Evolutionary conservation across 257 asterid genomes (phyloP), one percentile per base, ranked within the genome.

Genomic region (Jasminum sambac): DNA sequence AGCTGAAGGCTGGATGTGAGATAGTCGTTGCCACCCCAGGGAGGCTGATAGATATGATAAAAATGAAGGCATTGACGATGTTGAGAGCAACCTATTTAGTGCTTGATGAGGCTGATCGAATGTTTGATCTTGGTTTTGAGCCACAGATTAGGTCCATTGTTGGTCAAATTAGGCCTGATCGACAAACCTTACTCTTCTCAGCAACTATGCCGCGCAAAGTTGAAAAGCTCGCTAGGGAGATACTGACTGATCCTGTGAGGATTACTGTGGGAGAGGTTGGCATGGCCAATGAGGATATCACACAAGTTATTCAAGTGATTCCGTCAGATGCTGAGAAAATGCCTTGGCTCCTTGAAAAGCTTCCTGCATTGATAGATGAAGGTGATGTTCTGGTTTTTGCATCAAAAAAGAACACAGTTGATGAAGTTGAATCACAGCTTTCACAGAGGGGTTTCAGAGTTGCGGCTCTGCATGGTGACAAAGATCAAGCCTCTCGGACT

Each of bases 91-190:
- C 99, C 48, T 94, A 91, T 73, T 83, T 94, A 81, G 99, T 91
- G 55, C 99, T 94, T 74, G 99, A 94, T 73, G 99, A 94, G 78
- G 99, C 99, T 48, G 99, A 94, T 84, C 77, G 99, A 74, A 94
- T 94, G 99, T 94, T 94, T 82, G 99, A 94, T 88, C 99, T 94
- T 66, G 99, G 99, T 36, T 94, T 94, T 73, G 99, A 94, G 84
- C 99, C 98, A 25, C 99, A 94, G 74, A 88, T 94, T 78, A 86
- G 98, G 79, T 94, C 98, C 34, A 86, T 94, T 55, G 98, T 94
- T 11, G 99, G 99, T 64, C 99, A 91, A 83, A 86, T 94, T 69
- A 87, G 98, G 84, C 98, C 98, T 41, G 98, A 94, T 72, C 96
- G 99, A 43, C 99, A 94, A 75, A 94, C 96, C 12, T 78, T 88